Evolutionary conservation across 345 rosid species (phyloP).

Genomic region (Eucalyptus tenuipes): DNA sequence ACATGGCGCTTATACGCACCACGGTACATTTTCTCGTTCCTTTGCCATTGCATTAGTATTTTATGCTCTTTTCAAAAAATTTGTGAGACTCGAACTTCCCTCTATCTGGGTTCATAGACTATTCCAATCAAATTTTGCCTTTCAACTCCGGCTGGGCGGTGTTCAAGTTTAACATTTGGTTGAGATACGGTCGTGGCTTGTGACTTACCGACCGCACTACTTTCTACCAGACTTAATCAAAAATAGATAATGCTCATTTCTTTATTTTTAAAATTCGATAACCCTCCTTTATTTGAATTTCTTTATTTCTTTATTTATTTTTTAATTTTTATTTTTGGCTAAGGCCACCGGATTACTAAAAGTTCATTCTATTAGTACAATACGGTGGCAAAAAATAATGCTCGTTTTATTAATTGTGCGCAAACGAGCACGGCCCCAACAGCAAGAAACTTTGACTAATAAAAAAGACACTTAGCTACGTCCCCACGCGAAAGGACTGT

Average conservation of each 20-base stretch:
- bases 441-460: too few relatives aligned
- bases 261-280: too few relatives aligned
- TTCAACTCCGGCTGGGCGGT: background rate
- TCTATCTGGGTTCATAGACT: background rate
- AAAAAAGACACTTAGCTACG: too few relatives aligned
- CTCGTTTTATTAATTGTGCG: background rate
- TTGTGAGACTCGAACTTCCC: background rate
- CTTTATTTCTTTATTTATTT: too few relatives aligned
- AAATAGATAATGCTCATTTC: background rate
- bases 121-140: background rate
- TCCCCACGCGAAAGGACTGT: too few relatives aligned
- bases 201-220: background rate
- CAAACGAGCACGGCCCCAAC: too few relatives aligned
- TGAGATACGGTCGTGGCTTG: background rate
- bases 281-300: too few relatives aligned
- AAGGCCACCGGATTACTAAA: background rate
- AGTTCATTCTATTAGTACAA: too few relatives aligned
- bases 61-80: rapidly evolving
- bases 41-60: background rate
- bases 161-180: background rate
- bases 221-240: background rate
- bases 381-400: background rate
- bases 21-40: background rate
- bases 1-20: background rate
- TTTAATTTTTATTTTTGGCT: rapidly evolving